Base-by-base conservation (phyloP, 176 grass and related monocot species). In the Paspalum vaginatum region DNA sequence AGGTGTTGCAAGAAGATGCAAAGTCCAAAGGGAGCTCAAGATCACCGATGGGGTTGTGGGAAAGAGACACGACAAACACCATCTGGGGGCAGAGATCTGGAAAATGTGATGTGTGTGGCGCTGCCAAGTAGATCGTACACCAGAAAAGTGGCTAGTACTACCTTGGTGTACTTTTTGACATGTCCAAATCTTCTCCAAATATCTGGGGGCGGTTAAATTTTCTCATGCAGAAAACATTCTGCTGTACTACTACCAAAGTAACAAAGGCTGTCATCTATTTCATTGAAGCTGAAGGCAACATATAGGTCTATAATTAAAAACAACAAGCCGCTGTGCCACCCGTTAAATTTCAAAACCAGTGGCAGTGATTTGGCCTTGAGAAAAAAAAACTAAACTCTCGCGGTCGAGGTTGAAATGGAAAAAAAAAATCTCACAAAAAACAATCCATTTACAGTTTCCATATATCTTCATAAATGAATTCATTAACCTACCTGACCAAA, bases 11-110 rank as follows among this genome's bases (percentile, higher is more conserved):
- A 47, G 37, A 77, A 65, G 39, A 80, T 81, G 56, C 65, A 81
- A 81, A 27, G 52, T 81, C 64, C 65, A 81, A 81, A 27, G 52
- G 37, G 56, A 78, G 56, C 43, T 51, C 59, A 83, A 26, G 49
- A 78, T 58, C 39, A 25, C 43, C 16, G 50, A 43, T n/a, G 26
- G 7, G 10, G 62, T 14, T 41, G 47, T 22, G 37, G 48, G 63
- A 44, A 38, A 72, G 25, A 74, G 10, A 50, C 65, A 80, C 38
- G 22, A 47, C 22, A 59, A 0, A 50, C 65, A 75, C 44, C 45
- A 43, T 38, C 56, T 26, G 57, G 49, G 32, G 20, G 58, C 18
- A 21, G 11, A 73, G 14, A 38, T 50, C 45, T 67, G 32, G 73
- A 22, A 83, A 74, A 32, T 12, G 53, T 58, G 40, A 49, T 21